Percentiles rank a stretch among this genome's conserved stretches.
Evolutionary conservation across 768 basidiomycete species (phyloP).

Genomic region (Tulasnella sp.): DNA sequence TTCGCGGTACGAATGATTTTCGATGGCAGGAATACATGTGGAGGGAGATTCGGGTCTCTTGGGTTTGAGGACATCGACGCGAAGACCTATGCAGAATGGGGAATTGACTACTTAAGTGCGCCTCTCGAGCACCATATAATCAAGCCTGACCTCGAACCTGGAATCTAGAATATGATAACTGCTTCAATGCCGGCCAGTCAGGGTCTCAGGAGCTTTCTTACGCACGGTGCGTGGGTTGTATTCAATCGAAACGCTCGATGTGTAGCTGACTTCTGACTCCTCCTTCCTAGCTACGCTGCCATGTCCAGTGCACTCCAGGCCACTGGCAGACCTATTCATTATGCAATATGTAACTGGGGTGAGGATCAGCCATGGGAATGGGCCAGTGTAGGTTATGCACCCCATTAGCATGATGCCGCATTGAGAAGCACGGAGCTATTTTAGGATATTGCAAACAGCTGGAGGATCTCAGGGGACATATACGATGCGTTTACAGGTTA

Average conservation of each 20-base stretch:
- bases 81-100: slow-evolving; percentile 54
- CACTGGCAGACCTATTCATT: slow-evolving; percentile 53
- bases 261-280: not conserved
- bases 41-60: slow-evolving; percentile 48
- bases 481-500: slow-evolving; percentile 48
- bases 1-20: not conserved
- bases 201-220: slow-evolving; percentile 53
- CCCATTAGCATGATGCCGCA: not conserved
- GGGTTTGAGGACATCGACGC: slow-evolving; percentile 56
- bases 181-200: slow-evolving; percentile 50
- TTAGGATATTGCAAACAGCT: slow-evolving; percentile 52
- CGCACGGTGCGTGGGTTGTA: slow-evolving; percentile 45
- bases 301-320: slow-evolving; percentile 54
- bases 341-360: slow-evolving; percentile 57
- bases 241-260: not conserved
- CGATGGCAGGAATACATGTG: slow-evolving; percentile 43
- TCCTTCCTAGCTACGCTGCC: slow-evolving; percentile 36
- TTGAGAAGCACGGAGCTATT: not conserved
- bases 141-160: not conserved
- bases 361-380: slow-evolving; percentile 54
- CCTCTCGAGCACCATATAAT: slow-evolving; percentile 37
- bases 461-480: slow-evolving; percentile 58
- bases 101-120: slow-evolving; percentile 52
- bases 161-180: slow-evolving; percentile 53
- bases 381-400: slow-evolving; percentile 39